Percentiles rank a stretch among this genome's conserved stretches.
phyloP scores from a whole-genome alignment of 2,329 filamentous ascomycete genomes.

The Verticillium nonalfalfae region DNA sequence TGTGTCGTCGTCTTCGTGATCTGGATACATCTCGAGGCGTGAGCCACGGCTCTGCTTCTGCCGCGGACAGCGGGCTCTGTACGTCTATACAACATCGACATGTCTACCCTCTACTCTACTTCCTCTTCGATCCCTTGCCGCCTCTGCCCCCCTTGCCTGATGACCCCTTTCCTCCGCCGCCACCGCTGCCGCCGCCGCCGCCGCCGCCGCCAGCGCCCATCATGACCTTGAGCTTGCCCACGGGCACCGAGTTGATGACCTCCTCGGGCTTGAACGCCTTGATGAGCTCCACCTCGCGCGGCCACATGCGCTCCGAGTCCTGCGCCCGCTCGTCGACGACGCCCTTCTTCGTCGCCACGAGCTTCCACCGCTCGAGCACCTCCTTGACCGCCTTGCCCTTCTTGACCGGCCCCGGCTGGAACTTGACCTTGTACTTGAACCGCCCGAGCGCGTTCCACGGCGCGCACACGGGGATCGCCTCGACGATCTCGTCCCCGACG shows the following conservation, averaged over 20 bases:
- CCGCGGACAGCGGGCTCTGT: no score
- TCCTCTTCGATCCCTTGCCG: constrained; percentile 38
- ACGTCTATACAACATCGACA: no score
- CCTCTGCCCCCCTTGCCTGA: constrained; percentile 23
- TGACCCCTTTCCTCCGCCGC: constrained; percentile 25
- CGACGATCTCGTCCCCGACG: constrained; percentile 75
- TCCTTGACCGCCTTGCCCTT: constrained; percentile 94
- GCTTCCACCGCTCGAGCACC: constrained; percentile 75
- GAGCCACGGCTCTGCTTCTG: no score
- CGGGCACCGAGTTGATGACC: constrained; percentile 72
- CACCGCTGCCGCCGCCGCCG: constrained; percentile 32
- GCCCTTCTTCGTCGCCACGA: constrained; percentile 52
- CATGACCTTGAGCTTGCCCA: constrained; percentile 75
- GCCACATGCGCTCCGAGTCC: constrained; percentile 74
- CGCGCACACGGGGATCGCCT: constrained; percentile 57
- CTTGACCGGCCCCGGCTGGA: constrained; percentile 85
- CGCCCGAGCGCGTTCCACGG: constrained; percentile 58
- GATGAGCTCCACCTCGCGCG: constrained; percentile 77
- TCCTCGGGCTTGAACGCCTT: constrained; percentile 76
- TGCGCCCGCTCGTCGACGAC: constrained; percentile 53
- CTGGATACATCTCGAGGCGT: not conserved
- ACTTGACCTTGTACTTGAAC: constrained; percentile 90
- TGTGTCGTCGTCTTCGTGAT: not conserved
- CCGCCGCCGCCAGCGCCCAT: constrained; percentile 50
- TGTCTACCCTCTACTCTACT: constrained; percentile 5